phyloP scores from a whole-genome alignment of 129 eudicot genomes.

The Calendula officinalis region DNA sequence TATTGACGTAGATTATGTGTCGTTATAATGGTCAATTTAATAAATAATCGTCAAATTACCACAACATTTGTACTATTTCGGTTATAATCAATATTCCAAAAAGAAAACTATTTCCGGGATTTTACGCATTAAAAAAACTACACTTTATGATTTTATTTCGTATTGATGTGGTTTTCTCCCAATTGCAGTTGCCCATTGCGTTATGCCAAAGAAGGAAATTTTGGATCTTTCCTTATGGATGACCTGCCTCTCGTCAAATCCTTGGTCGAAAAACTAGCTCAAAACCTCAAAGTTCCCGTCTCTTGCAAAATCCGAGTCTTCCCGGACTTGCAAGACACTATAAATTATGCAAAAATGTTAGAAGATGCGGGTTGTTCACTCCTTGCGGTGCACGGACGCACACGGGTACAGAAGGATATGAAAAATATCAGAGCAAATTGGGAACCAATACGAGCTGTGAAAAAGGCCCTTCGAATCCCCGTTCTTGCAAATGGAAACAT shows the following conservation, averaged over 20 bases:
- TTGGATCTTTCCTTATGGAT: conserved; percentile 45
- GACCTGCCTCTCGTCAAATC: conserved; percentile 82
- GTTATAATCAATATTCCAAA: no score
- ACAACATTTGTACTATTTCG: no score
- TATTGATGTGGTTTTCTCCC: neutral
- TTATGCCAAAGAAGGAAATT: conserved; percentile 18
- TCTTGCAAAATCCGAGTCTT: conserved; percentile 91
- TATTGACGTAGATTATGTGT: no score
- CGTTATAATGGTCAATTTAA: no score
- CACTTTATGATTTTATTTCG: no score
- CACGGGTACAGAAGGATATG: conserved; percentile 84
- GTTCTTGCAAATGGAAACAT: conserved; percentile 94
- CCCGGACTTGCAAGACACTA: conserved; percentile 68
- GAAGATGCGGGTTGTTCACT: conserved; percentile 94
- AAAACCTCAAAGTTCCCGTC: conserved; percentile 70
- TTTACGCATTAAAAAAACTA: no score
- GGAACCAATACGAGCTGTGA: conserved; percentile 74
- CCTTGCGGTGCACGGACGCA: conserved; percentile 89
- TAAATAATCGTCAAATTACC: no score
- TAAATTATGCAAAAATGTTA: conserved; percentile 78
- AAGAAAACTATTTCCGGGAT: no score
- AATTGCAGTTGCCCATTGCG: conserved; percentile 18
- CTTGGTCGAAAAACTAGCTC: conserved; percentile 69
- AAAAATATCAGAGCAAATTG: conserved; percentile 75
- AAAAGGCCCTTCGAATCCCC: conserved; percentile 42